Percentiles rank a stretch among this genome's conserved stretches.
Conservation (phyloP, 306 rosid genomes). For the Cucurbita maxima region DNA sequence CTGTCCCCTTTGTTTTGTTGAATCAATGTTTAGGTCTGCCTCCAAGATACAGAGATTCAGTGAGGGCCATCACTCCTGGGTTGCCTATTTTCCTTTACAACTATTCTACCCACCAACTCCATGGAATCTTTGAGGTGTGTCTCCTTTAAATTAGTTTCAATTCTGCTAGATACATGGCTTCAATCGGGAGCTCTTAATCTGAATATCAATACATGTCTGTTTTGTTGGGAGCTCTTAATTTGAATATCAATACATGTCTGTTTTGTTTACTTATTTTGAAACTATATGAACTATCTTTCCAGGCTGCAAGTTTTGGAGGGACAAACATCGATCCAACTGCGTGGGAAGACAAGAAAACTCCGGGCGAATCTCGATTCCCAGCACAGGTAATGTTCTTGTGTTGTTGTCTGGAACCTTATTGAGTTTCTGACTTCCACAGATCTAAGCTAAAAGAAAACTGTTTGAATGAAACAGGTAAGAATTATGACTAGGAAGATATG, state of each 20-base stretch:
- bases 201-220: background rate
- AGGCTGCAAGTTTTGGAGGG: slow-evolving; percentile 98
- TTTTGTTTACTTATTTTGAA: background rate
- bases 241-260: background rate
- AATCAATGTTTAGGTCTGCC: slow-evolving; percentile 50
- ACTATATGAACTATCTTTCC: background rate
- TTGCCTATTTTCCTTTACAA: slow-evolving; percentile 92
- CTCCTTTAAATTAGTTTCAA: background rate
- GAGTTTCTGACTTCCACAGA: background rate
- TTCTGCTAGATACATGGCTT: background rate
- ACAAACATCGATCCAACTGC: slow-evolving; percentile 85
- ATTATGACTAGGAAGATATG: slow-evolving; percentile 67
- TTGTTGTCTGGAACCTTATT: background rate
- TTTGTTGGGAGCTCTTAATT: background rate
- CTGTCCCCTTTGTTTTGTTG: background rate
- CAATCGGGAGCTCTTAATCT: background rate
- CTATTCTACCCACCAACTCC: slow-evolving; percentile 96
- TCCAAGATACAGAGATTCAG: slow-evolving; percentile 85
- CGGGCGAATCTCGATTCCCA: slow-evolving; percentile 90
- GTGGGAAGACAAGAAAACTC: slow-evolving; percentile 88
- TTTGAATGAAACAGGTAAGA: slow-evolving; percentile 31
- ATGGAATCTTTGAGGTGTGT: slow-evolving; percentile 88
- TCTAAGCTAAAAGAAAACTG: background rate
- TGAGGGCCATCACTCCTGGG: slow-evolving; percentile 87
- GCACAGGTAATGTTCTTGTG: slow-evolving; percentile 43